Percentiles rank a stretch among this genome's conserved stretches.
Conservation (phyloP, 2,329 filamentous ascomycete genomes). For the Zalaria sp. region DNA sequence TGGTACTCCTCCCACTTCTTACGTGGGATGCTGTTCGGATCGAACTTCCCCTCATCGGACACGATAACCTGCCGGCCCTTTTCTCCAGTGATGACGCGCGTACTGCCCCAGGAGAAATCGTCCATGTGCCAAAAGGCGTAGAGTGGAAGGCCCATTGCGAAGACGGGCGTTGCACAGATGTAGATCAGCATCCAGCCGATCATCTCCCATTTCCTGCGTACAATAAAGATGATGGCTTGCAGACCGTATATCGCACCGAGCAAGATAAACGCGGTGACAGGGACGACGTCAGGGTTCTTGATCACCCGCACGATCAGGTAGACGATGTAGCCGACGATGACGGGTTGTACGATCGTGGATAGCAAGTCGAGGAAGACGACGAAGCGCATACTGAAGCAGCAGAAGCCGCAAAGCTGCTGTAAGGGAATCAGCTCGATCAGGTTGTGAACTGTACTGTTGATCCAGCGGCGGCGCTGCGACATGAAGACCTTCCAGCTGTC, state of each 20-base stretch:
- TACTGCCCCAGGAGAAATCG: slow-evolving; percentile 99
- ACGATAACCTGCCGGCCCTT: slow-evolving; percentile 84
- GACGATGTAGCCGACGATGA: slow-evolving; percentile 75
- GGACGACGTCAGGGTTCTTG: slow-evolving; percentile 49
- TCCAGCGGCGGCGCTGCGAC: slow-evolving; percentile 97
- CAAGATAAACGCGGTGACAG: slow-evolving; percentile 76
- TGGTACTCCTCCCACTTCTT: slow-evolving; percentile 99
- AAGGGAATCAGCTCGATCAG: slow-evolving; percentile 88
- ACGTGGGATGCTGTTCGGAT: slow-evolving; percentile 78
- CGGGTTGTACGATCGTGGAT: slow-evolving; percentile 81
- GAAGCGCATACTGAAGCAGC: slow-evolving; percentile 99
- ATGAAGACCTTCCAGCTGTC: slow-evolving; percentile 91
- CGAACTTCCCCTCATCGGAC: slow-evolving; percentile 95
- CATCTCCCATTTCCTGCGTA: slow-evolving; percentile 98
- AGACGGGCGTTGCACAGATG: slow-evolving; percentile 78
- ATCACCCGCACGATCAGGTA: slow-evolving; percentile 73
- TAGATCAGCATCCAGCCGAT: slow-evolving; percentile 99
- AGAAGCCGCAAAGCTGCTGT: slow-evolving; percentile 94
- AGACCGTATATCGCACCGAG: slow-evolving; percentile 94
- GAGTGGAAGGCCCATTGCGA: slow-evolving; percentile 76
- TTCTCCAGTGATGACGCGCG: slow-evolving; percentile 90
- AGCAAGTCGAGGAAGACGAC: slow-evolving; percentile 89
- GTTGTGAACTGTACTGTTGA: slow-evolving; percentile 98
- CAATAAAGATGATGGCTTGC: slow-evolving; percentile 91
- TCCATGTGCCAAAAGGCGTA: slow-evolving; percentile 99